Evolutionary conservation across 179 eudicot species (phyloP).

Genomic region (Beta corolliflora): DNA sequence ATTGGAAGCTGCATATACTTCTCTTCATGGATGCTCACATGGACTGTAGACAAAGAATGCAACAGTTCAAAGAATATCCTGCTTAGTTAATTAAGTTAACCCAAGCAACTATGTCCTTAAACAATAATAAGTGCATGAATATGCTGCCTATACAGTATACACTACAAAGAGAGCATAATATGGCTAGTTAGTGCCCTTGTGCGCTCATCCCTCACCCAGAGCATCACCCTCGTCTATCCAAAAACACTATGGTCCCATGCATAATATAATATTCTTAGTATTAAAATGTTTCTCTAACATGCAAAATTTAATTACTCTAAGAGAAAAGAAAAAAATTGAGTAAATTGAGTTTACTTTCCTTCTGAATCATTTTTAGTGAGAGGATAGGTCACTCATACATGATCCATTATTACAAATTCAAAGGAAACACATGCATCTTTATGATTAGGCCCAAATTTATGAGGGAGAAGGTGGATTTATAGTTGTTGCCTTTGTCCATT

Average conservation of each 20-base stretch:
- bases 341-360: background rate
- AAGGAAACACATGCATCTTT: conserved; percentile 14
- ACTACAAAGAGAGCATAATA: background rate
- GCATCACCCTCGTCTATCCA: conserved; percentile 4
- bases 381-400: background rate
- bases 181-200: conserved; percentile 13
- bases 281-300: no score
- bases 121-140: conserved; percentile 3
- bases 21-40: conserved; percentile 6
- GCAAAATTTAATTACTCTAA: no score
- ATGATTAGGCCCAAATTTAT: conserved; percentile 1
- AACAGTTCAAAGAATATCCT: conserved; percentile 8
- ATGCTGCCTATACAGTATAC: background rate
- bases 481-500: conserved; percentile 18
- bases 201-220: conserved; percentile 6
- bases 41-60: conserved; percentile 11
- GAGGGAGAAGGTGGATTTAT: conserved; percentile 9
- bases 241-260: no score
- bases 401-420: conserved; percentile 15
- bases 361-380: background rate
- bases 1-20: background rate
- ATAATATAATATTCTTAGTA: no score
- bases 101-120: background rate
- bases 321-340: no score
- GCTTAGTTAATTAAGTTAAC: background rate